Base-by-base conservation (phyloP, 2,329 filamentous ascomycete genomes). In the Westerdykella ornata region DNA sequence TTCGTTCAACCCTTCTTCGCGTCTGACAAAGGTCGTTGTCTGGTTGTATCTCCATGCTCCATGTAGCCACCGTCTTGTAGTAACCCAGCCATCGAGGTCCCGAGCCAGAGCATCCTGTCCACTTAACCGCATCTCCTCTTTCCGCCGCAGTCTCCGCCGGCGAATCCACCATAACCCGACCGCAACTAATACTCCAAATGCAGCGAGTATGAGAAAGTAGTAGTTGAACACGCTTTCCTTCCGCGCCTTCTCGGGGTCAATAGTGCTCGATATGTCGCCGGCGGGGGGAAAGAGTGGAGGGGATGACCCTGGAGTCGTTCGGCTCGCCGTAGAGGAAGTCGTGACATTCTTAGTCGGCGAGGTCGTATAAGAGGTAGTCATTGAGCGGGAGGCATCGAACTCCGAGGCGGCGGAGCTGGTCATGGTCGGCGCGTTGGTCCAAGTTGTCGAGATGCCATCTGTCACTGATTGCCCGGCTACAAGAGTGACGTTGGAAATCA, bases 1-100 rank as follows among this genome's bases (percentile, higher is more conserved):
- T 64, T 82, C 80, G 55, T 84, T 74, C 42, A 83, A 60, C 0
- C 81, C 81, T 48, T 84, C 80, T 35, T 73, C 68, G 11, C 52
- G 52, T 20, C 57, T 52, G 7, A 52, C 20, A 15, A 54, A 37
- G 12, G 46, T 38, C 13, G 48, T 39, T 20, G 42, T 38, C 18
- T 55, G 52, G 28, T 54, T 46, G 18, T 44, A 42, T 29, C 56
- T 49, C 37, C 54, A 52, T 19, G 46, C 36, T 4, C 55, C 57
- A 40, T 61, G 51, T 38, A 63, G 43, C 47, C 59, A 55, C n/a
- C 62, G 54, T 33, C 60, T 47, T 12, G 56, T 54, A 18, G 52
- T 54, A 5, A 49, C 46, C 60, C 60, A 64, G 9, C 57, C 63
- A 38, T 65, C 63, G 13, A 67, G 45, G 44, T 68, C 63, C 36